Evolutionary conservation across 2,329 filamentous ascomycete genomes (phyloP).

Genomic region (Penicillium corylophilum): DNA sequence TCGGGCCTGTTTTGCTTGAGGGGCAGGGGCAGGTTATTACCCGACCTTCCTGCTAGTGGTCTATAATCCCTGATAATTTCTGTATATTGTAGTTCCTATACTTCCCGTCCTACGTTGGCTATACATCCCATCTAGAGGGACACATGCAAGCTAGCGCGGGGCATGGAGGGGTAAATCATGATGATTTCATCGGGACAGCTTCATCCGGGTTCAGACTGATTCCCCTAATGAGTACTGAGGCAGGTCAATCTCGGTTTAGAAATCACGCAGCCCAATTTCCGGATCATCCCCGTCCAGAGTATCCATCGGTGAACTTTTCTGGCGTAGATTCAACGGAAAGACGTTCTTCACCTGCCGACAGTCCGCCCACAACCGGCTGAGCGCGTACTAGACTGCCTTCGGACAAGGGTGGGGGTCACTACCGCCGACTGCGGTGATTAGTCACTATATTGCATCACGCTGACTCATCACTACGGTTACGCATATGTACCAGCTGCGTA

Average conservation of each 20-base stretch:
- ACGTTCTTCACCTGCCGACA: constrained; percentile 23
- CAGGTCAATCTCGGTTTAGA: not conserved
- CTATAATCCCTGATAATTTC: not conserved
- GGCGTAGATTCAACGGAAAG: constrained; percentile 19
- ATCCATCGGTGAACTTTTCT: constrained; percentile 28
- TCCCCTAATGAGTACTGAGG: not conserved
- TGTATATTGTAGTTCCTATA: not conserved
- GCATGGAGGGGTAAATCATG: constrained; percentile 20
- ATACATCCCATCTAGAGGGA: not conserved
- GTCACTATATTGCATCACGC: not conserved
- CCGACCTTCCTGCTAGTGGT: constrained; percentile 7
- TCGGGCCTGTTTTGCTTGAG: not conserved
- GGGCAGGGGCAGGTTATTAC: constrained; percentile 12
- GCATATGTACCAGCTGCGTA: not conserved
- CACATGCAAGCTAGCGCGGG: constrained; percentile 15
- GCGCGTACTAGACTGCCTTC: constrained; percentile 17
- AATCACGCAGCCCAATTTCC: constrained; percentile 1
- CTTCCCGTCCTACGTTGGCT: not conserved
- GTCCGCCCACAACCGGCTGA: constrained; percentile 20
- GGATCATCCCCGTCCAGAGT: constrained; percentile 8
- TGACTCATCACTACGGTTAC: not conserved
- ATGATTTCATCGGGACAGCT: constrained; percentile 2
- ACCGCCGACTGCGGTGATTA: not conserved
- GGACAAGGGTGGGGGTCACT: constrained; percentile 35
- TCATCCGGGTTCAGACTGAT: not conserved